Percentiles rank a stretch among this genome's conserved stretches.
Conservation (phyloP, 202 grass and related monocot species). For the Schoenoplectus triqueter region DNA sequence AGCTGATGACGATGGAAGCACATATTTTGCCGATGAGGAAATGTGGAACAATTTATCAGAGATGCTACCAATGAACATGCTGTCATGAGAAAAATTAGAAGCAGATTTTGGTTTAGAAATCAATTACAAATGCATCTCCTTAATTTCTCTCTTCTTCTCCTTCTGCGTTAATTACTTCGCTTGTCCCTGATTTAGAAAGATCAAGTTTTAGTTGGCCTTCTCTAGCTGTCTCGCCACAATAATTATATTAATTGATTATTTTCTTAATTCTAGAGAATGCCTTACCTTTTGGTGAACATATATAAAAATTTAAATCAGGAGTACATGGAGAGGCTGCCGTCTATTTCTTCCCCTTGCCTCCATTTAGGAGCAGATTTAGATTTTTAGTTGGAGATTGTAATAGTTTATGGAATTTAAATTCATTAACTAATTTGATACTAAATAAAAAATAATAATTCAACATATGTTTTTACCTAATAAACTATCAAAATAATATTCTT, state of each 20-base stretch:
- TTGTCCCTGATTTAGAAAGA: conserved; percentile 28
- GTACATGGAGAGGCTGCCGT: conserved; percentile 11
- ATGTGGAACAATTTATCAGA: conserved; percentile 36
- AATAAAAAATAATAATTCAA: no score
- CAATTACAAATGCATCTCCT: conserved; percentile 8
- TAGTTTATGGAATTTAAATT: no score
- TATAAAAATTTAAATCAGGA: not conserved
- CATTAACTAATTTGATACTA: no score
- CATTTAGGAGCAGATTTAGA: no score
- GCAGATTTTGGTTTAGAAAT: conserved; percentile 23
- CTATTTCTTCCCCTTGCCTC: not conserved
- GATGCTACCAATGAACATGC: not conserved
- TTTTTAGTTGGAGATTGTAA: no score
- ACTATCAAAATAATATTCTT: no score
- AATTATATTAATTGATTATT: not conserved
- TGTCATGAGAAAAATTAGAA: conserved; percentile 38
- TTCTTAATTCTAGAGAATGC: not conserved
- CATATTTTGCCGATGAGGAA: conserved; percentile 23
- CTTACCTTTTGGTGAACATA: conserved; percentile 21
- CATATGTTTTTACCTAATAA: no score
- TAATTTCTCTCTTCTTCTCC: not conserved
- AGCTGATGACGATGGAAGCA: conserved; percentile 18
- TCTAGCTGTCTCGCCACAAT: not conserved
- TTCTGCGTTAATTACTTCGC: conserved; percentile 24
- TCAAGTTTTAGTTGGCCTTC: conserved; percentile 35